phyloP scores from a whole-genome alignment of 2,329 filamentous ascomycete species.

The Aspergillus candidus region DNA sequence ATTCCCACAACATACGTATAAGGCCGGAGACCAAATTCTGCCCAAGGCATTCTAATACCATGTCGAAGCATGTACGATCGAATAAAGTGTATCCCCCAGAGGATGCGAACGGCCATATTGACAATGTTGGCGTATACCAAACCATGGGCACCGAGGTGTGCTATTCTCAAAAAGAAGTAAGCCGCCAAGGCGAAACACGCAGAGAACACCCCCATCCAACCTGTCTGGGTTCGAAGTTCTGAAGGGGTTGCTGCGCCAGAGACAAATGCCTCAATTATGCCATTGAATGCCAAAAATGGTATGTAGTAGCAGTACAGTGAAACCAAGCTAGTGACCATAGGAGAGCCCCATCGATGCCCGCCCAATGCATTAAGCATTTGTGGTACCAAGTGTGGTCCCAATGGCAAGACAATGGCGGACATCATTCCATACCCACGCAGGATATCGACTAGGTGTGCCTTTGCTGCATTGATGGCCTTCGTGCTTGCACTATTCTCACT shows the following conservation, averaged over 20 bases:
- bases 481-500: conserved; percentile 11
- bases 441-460: conserved; percentile 42
- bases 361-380: conserved; percentile 68
- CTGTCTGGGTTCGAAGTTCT: conserved; percentile 69
- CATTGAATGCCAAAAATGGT: conserved; percentile 85
- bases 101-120: conserved; percentile 80
- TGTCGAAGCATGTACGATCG: conserved; percentile 52
- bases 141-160: conserved; percentile 67
- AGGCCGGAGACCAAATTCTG: conserved; percentile 41
- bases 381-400: conserved; percentile 72
- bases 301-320: conserved; percentile 87
- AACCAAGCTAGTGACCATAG: conserved; percentile 67
- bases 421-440: conserved; percentile 69
- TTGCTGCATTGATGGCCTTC: conserved; percentile 22
- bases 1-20: conserved; percentile 41
- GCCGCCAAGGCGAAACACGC: conserved; percentile 67
- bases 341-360: conserved; percentile 67
- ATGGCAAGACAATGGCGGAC: conserved; percentile 58
- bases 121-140: conserved; percentile 81
- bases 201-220: conserved; percentile 81
- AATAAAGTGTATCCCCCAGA: conserved; percentile 75
- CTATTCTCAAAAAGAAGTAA: conserved; percentile 65
- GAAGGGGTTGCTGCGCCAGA: conserved; percentile 71
- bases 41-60: conserved; percentile 38
- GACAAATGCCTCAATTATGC: conserved; percentile 87